Base-by-base conservation (phyloP, 306 rosid genomes). In the Vachellia collinsii region DNA sequence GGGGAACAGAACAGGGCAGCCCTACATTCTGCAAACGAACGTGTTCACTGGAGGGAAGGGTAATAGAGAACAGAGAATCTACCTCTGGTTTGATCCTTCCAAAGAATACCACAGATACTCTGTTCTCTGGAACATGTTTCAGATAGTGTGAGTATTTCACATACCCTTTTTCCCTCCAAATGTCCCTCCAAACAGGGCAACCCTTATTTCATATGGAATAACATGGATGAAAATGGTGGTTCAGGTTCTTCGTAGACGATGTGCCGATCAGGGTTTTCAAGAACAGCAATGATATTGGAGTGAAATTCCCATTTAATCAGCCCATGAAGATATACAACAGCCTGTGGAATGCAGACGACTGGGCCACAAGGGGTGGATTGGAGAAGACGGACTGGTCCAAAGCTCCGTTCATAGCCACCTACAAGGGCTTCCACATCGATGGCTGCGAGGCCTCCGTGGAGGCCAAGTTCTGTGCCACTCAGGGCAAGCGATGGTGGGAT, bases 1-100 rank as follows among this genome's bases (percentile, higher is more conserved):
- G 87, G 97, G 97, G 12, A 94, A 92, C 86, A 92, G 98, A 75
- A 82, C 98, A 4, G 98, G 98, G 2, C 97, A 94, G 72, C 98
- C 98, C 1, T 93, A 83, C 82, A 94, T 92, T 78, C 65, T 94
- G 75, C 98, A 94, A 75, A 94, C 97, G 11, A 94, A 94, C 68
- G 97, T 94, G 79, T 94, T 92, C 91, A 92, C 97, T 0, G 97
- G 97, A 38, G 97, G 98, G 0, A 86, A 94, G 43, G 97, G 98
- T 23, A 84, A 94, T 79, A 87, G 94, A 82, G 98, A 94, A 48
- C 98, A 94, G 17, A 89, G 98, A 88, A 91, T 94, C 77, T 92
- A 83, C 77, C 97, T 94, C 12, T 94, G 98, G 98, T 94, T 94
- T 77, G 98, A 94, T 77, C 98, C 98, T 6, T 88, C 97, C n/a